Conservation (phyloP, 176 grass and related monocot species). For the Ampelocalamus luodianensis region DNA sequence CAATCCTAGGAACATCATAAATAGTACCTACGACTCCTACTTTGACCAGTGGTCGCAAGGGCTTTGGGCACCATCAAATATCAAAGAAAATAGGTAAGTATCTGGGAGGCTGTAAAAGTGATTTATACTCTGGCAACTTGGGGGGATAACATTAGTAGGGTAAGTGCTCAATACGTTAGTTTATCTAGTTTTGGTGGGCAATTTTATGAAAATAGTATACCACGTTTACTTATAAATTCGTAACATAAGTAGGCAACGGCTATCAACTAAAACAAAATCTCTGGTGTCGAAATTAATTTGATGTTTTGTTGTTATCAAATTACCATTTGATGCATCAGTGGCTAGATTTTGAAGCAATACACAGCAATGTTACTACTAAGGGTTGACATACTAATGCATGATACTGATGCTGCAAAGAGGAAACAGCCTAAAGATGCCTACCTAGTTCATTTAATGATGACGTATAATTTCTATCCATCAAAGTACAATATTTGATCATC, state of each 20-base stretch:
- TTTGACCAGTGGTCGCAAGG: constrained; percentile 52
- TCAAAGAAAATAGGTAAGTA: constrained; percentile 48
- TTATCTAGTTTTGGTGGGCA: background rate
- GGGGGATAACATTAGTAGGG: constrained; percentile 65
- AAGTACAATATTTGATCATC: too few species aligned
- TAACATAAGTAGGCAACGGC: background rate
- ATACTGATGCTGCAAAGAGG: background rate
- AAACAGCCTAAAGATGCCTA: background rate
- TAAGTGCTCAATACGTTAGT: constrained; percentile 19
- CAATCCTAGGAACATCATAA: too few species aligned
- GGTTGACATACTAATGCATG: background rate
- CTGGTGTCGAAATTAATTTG: background rate
- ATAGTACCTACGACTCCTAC: too few species aligned
- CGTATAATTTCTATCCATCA: too few species aligned
- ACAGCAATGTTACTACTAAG: background rate
- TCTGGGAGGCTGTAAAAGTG: constrained; percentile 73
- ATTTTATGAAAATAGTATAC: background rate
- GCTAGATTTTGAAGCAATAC: background rate
- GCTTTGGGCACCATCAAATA: constrained; percentile 56
- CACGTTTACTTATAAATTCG: background rate
- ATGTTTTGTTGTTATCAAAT: background rate
- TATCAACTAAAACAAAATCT: background rate
- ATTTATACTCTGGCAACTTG: constrained; percentile 61
- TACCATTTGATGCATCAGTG: background rate
- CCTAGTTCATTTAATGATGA: background rate